Evolutionary conservation across 2,329 filamentous ascomycete species (phyloP), one percentile per base, ranked within the genome.

Genomic region (Cladosporium sp.): DNA sequence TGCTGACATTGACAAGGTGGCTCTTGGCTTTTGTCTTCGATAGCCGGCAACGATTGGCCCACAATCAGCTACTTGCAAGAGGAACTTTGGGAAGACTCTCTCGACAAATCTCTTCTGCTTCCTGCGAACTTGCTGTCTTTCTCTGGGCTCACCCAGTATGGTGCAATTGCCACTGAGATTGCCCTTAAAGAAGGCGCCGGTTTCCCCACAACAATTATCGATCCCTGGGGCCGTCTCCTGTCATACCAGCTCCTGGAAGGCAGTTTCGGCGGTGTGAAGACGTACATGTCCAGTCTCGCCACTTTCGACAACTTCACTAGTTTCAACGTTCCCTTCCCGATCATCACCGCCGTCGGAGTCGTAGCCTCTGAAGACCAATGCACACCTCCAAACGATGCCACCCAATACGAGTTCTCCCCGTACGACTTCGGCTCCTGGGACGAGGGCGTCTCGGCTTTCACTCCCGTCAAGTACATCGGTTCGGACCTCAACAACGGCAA

Each of bases 341-440:
- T 83, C 65, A 80, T 83, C 46, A 81, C 80, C 1, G 72, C 79
- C 5, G 69, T 79, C 10, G 78, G 77, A 21, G 74, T 77, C 29
- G 76, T 78, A 57, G 76, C 72, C 37, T 74, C 68, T 55, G 66
- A 73, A 6, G 78, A 77, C 28, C 72, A 79, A 66, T 83, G 81
- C 69, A 29, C 60, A 1, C 78, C 77, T 3, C 69, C 66, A 1
- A 35, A 67, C 23, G 88, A 89, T 75, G 84, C 85, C 16, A 87
- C 87, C 57, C 82, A 87, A 28, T 90, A 85, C 71, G 89, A 91
- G 71, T 86, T 90, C 75, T 83, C 81, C 67, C 87, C 89, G 1
- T 90, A 83, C 76, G 88, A 91, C 74, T 85, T 89, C 68, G 89
- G 89, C 67, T 84, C 82, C 21, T 90, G 84, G 78, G 88, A 91